Evolutionary conservation across 805 yeast genomes (phyloP), one percentile per base, ranked within the genome.

Genomic region (Teunomyces cretensis): DNA sequence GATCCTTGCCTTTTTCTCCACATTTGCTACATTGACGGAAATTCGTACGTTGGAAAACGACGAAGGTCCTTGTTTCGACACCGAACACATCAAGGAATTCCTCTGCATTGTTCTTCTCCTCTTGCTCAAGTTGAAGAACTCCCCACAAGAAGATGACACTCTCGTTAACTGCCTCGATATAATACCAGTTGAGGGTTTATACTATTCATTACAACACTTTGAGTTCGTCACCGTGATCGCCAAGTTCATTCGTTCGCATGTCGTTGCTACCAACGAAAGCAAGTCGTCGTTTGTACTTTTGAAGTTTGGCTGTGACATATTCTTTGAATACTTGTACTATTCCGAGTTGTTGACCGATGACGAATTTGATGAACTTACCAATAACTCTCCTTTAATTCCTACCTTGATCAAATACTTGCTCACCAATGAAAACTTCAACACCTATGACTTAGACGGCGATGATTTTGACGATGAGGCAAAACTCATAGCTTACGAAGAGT

Each of bases 401-500:
- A 56, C 62, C 1, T 52, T 70, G 13, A 60, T 69, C 14, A 49
- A 53, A 16, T 57, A 65, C 43, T 52, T 72, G 15, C 54, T 72
- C 17, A 44, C 59, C 2, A 68, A 65, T 47, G 69, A 67, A 22
- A 58, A 61, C 42, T 67, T 67, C 51, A 61, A 62, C 46, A 61
- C 65, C 43, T 65, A 69, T 50, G 66, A 64, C 43, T 46, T 63
- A 22, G 58, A 56, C 30, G 63, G 58, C n/a, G 73, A 67, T 33
- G 68, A 65, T 54, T 62, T 22, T 8, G 79, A 76, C 37, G 84
- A 84, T 57, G 76, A 81, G 39, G 74, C 73, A 50, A 84, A 82
- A 57, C 53, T 68, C n/a, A 60, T 67, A 11, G 72, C 75, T 9
- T 81, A 80, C 49, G 79, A 87, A 32, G 82, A 84, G 49, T 83